These are phyloP conservation scores for Otatea glauca DNA, from an alignment of 176 grass and related monocot genomes.

Conservation along the genomic window DNA sequence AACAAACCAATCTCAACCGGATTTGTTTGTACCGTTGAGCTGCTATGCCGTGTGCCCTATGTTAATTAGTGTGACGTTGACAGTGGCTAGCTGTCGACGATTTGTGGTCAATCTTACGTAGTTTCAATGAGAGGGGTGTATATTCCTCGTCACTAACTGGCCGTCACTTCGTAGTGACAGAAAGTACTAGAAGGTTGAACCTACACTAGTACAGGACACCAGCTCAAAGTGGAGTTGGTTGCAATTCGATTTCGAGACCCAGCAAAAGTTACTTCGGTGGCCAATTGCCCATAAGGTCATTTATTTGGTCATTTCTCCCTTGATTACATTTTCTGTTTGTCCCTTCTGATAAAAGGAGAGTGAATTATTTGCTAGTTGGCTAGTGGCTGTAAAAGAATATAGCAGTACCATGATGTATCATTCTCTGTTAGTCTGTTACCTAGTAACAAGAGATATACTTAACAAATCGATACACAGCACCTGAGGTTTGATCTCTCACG, in stretches of 20 bases:
- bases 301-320: background rate
- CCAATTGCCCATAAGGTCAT: background rate
- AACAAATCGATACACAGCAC: background rate
- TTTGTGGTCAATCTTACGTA: background rate
- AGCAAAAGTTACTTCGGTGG: background rate
- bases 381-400: background rate
- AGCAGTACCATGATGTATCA: background rate
- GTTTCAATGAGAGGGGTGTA: too few species aligned
- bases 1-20: background rate
- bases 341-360: constrained; percentile 6
- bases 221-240: constrained; percentile 17
- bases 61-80: background rate
- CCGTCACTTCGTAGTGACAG: background rate
- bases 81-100: background rate
- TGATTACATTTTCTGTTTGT: background rate
- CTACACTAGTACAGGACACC: constrained; percentile 6
- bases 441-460: background rate
- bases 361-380: background rate
- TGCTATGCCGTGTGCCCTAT: too few species aligned
- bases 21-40: background rate
- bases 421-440: background rate
- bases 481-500: background rate
- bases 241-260: background rate
- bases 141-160: background rate
- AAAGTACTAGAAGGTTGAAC: background rate